Conservation (phyloP, 352 stramenopile species). For the Phytophthora pseudosyringae region DNA sequence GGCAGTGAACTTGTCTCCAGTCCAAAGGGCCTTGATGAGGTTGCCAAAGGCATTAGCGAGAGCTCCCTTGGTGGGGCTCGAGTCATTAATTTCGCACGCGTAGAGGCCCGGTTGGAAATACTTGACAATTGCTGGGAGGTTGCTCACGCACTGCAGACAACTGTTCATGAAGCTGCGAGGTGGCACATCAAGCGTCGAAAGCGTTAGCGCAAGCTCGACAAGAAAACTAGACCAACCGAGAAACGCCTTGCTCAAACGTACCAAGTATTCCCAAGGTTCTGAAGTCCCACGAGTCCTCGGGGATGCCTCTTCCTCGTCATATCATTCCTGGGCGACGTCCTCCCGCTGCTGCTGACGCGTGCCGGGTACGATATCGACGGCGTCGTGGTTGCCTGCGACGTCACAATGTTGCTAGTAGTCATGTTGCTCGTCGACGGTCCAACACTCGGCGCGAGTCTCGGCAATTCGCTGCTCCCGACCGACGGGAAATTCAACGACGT, state of each 20-base stretch:
- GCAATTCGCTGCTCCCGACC: conserved; percentile 25
- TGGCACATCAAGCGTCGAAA: neutral
- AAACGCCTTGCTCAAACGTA: conserved; percentile 19
- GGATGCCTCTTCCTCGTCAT: conserved; percentile 37
- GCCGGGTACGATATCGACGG: conserved; percentile 20
- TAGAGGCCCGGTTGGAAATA: conserved; percentile 60
- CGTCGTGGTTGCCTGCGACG: conserved; percentile 22
- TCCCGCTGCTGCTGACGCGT: conserved; percentile 17
- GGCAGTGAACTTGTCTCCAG: conserved; percentile 55
- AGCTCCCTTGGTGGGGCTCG: conserved; percentile 65
- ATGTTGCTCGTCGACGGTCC: conserved; percentile 24
- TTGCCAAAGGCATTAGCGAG: conserved; percentile 72
- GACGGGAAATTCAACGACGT: conserved; percentile 27
- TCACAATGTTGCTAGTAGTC: conserved; percentile 34
- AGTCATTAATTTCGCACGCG: conserved; percentile 59
- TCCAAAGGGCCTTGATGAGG: conserved; percentile 76
- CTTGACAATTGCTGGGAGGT: conserved; percentile 56
- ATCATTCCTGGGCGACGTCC: conserved; percentile 21
- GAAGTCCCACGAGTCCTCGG: conserved; percentile 62
- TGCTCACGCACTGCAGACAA: conserved; percentile 86
- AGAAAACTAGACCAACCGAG: neutral
- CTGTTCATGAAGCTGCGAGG: conserved; percentile 85
- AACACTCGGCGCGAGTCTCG: conserved; percentile 21
- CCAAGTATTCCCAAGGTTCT: conserved; percentile 87
- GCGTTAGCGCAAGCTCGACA: neutral